Base-by-base conservation (phyloP, 805 yeast species). In the Lipomyces orientalis region DNA sequence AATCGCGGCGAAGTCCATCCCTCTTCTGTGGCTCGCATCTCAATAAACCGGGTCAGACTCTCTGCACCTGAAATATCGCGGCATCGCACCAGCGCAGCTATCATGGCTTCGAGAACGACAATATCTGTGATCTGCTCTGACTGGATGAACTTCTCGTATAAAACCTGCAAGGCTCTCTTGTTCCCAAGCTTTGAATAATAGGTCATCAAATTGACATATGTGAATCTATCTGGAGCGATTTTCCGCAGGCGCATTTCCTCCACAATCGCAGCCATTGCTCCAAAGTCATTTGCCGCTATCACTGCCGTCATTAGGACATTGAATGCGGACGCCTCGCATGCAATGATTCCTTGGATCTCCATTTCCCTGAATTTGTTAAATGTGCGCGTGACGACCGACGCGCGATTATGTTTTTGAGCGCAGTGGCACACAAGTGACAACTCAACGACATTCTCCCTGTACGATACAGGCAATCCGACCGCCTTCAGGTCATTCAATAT, bases 241-340 rank as follows among this genome's bases (percentile, higher is more conserved):
- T 59, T 58, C 58, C 69, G 43, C 10, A 34, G 56, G 2, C 61
- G 60, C 69, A 73, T 62, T 67, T 76, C 73, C 12, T 70, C 58
- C 58, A 69, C 14, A 52, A 75, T 65, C 57, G 69, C 58, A 43
- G 64, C 65, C 57, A 73, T 43, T 65, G 72, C 34, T 29, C 70
- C 60, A 49, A 58, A 57, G 55, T 68, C 61, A 29, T 69, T 66
- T 25, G 71, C 19, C 35, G 58, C 10, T 60, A 70, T 31, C 10
- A 79, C 80, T 56, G 74, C 68, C 22, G 73, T 68, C 60, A 79
- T 65, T 52, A 79, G 69, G 9, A 74, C 68, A 62, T 80, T 80
- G 54, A 73, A 63, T 14, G 79, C 73, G 2, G 73, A 62, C 1
- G 71, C 64, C 54, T 71, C 73, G n/a, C 60, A 19, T 0, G 70